Percentiles rank a stretch among this genome's conserved stretches.
phyloP scores from a whole-genome alignment of 208 protist genomes.

The Leishmania guyanensis region DNA sequence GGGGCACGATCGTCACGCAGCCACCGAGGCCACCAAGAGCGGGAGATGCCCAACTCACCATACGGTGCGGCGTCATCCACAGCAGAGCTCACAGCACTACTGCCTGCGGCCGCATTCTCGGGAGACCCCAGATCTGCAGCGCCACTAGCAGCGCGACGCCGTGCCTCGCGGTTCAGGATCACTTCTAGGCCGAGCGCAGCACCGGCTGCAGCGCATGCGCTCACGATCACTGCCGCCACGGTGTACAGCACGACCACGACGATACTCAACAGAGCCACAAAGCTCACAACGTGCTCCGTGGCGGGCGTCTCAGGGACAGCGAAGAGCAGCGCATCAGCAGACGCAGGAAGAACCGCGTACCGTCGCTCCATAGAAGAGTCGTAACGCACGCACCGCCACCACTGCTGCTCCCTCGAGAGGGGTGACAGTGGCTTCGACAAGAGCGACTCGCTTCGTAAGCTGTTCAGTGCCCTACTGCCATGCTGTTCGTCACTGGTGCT shows the following conservation, averaged over 20 bases:
- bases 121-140: neutral
- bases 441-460: neutral
- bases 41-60: neutral
- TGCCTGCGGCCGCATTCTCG: too few relatives aligned
- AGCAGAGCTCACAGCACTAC: neutral
- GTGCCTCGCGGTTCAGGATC: slow-evolving; percentile 21
- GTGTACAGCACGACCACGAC: slow-evolving; percentile 37
- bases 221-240: slow-evolving; percentile 41
- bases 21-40: neutral
- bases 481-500: neutral
- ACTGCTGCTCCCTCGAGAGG: neutral
- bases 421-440: neutral
- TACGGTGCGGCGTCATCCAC: neutral
- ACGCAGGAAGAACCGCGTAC: slow-evolving; percentile 36
- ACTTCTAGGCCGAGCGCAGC: slow-evolving; percentile 37
- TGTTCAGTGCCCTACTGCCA: neutral
- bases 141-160: slow-evolving; percentile 14
- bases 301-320: slow-evolving; percentile 46
- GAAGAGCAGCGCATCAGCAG: slow-evolving; percentile 61
- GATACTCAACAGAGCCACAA: slow-evolving; percentile 23
- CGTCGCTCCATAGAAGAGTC: slow-evolving; percentile 34
- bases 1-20: neutral
- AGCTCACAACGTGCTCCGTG: slow-evolving; percentile 37
- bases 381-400: slow-evolving; percentile 16
- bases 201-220: slow-evolving; percentile 25